Evolutionary conservation across 768 basidiomycete species (phyloP).

Genomic region (Suillus hirtellus): DNA sequence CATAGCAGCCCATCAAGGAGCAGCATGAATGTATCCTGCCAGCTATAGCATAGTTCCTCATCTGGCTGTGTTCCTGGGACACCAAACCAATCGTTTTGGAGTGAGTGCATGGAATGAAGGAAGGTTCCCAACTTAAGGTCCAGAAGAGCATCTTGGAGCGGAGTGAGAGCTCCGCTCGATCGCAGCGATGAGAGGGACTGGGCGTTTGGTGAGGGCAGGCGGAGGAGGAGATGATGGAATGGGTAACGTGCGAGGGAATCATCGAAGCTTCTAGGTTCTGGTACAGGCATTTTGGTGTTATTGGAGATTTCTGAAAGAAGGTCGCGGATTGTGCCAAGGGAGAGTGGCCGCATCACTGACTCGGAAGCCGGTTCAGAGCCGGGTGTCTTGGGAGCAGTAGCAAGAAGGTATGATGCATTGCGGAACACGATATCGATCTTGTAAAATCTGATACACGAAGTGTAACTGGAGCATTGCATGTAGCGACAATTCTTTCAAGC

Average conservation of each 20-base stretch:
- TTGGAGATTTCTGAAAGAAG: constrained; percentile 44
- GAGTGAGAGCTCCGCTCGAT: constrained; percentile 29
- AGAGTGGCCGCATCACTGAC: constrained; percentile 20
- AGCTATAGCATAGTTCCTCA: constrained; percentile 50
- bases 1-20: constrained; percentile 58
- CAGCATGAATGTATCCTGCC: constrained; percentile 73
- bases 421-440: constrained; percentile 27
- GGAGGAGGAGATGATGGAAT: constrained; percentile 50
- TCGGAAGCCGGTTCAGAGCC: constrained; percentile 6
- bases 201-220: constrained; percentile 31
- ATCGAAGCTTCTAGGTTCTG: constrained; percentile 48
- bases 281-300: constrained; percentile 51
- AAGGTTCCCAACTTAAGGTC: constrained; percentile 63
- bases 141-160: constrained; percentile 43
- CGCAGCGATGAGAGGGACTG: constrained; percentile 40
- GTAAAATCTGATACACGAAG: constrained; percentile 27
- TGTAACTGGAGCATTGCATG: constrained; percentile 29
- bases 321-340: constrained; percentile 35
- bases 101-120: constrained; percentile 62
- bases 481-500: background rate
- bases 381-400: constrained; percentile 17
- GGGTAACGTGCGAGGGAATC: constrained; percentile 45
- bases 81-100: constrained; percentile 82
- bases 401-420: constrained; percentile 24
- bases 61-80: constrained; percentile 36